Percentiles rank a stretch among this genome's conserved stretches.
Conservation (phyloP, 768 basidiomycete genomes). For the Cystofilobasidium bisporidii region DNA sequence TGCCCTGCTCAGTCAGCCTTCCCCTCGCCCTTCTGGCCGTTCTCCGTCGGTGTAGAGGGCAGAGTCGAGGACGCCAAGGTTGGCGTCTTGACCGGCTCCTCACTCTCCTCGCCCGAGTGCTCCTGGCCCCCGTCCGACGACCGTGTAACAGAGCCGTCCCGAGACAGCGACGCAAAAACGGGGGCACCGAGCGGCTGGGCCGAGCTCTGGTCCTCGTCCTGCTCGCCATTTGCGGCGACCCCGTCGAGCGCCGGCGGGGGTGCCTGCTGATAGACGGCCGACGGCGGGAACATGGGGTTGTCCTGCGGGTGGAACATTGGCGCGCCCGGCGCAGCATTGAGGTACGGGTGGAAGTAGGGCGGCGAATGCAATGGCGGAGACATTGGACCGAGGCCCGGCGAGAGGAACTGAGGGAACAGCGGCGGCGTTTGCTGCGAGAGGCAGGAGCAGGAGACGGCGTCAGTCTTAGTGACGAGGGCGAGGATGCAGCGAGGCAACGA, state of each 20-base stretch:
- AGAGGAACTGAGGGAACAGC: slow-evolving; percentile 41
- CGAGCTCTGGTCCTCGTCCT: neutral
- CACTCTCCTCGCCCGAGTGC: neutral
- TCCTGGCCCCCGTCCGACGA: neutral
- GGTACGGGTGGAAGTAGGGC: slow-evolving; percentile 41
- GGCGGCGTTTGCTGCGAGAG: slow-evolving; percentile 42
- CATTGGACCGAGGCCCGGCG: slow-evolving; percentile 37
- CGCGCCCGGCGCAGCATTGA: slow-evolving; percentile 57
- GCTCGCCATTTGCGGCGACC: neutral
- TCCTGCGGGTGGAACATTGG: slow-evolving; percentile 37
- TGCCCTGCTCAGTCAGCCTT: no score
- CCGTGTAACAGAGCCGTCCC: neutral
- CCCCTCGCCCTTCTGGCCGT: no score
- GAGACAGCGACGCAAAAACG: neutral
- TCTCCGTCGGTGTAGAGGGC: no score
- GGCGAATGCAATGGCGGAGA: slow-evolving; percentile 24
- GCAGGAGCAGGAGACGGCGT: neutral
- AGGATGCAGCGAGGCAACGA: slow-evolving; percentile 43
- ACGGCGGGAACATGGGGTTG: slow-evolving; percentile 26
- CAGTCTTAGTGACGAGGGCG: no score
- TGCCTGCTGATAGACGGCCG: neutral
- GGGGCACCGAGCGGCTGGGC: neutral
- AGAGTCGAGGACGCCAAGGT: no score
- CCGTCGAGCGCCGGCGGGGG: neutral
- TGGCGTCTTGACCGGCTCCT: neutral